phyloP scores from a whole-genome alignment of 176 grass and related monocot genomes.

The Alopecurus myosuroides region DNA sequence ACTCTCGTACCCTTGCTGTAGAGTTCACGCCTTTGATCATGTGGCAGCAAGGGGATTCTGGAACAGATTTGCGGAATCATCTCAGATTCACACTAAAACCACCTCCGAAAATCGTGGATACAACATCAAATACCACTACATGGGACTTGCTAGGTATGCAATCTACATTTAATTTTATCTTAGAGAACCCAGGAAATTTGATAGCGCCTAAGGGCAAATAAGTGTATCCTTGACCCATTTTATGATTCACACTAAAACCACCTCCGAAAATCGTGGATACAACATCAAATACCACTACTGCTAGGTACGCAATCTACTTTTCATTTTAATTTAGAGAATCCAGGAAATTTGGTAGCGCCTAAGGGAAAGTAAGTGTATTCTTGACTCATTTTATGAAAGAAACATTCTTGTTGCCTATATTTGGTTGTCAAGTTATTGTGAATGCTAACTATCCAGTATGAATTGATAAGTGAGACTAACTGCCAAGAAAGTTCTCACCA shows the following conservation, averaged over 20 bases:
- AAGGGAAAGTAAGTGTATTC: background rate
- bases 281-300: slow-evolving; percentile 41
- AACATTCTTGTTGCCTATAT: background rate
- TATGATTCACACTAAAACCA: slow-evolving; percentile 62
- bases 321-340: background rate
- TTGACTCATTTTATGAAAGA: slow-evolving; percentile 6
- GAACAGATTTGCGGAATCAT: slow-evolving; percentile 64
- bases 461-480: background rate
- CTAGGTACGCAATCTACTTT: slow-evolving; percentile 42
- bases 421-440: background rate
- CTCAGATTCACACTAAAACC: slow-evolving; percentile 67
- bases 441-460: background rate
- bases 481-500: background rate
- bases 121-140: slow-evolving; percentile 35
- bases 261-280: slow-evolving; percentile 60
- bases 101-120: slow-evolving; percentile 59
- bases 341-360: background rate
- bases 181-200: background rate
- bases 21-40: slow-evolving; percentile 92
- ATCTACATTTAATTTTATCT: background rate
- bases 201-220: background rate
- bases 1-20: slow-evolving; percentile 81
- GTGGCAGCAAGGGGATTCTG: slow-evolving; percentile 79
- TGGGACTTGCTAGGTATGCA: slow-evolving; percentile 64
- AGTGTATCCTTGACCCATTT: no score